Base-by-base conservation (phyloP, 2,329 filamentous ascomycete genomes). In the Chaetomium olivaceum region DNA sequence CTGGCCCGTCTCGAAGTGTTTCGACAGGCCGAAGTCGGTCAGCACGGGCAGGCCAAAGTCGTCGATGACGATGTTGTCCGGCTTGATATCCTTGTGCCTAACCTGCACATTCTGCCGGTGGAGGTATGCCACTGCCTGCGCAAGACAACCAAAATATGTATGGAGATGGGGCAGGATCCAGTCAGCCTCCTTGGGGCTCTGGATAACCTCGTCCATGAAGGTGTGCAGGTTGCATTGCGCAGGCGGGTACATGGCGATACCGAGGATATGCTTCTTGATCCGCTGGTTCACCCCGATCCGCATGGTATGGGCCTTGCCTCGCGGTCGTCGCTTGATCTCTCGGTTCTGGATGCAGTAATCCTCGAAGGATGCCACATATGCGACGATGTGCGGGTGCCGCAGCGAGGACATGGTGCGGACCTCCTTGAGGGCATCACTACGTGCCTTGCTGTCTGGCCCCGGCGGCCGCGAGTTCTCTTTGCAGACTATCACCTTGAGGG, bases 61-160 rank as follows among this genome's bases (percentile, higher is more conserved):
- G 61, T 73, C 71, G 21, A 73, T 71, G 39, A 73, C 70, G 31
- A 73, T 67, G 48, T 73, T 75, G 25, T 73, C 69, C 0, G 72
- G 73, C 51, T 75, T 75, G 64, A 75, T 75, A 39, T 75, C 72
- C 57, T 73, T 74, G 62, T 75, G 73, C 0, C 73, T 67, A 33
- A 74, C 68, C 21, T 61, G 61, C 1, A 69, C 58, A 5, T 36
- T 65, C 7, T 66, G 64, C 11, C 63, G 60, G 58, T 73, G 72
- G 5, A 73, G 67, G 54, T 70, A 72, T 1, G 71, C 68, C 0
- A 73, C 72, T 2, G 72, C 72, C 31, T 73, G 72, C 9, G 69
- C 60, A 1, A 75, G 68, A 52, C 73, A 74, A 3, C 74, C 74
- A 33, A 75, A 75, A 51, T 72, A 75, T 0, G 61, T 67, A 61